Evolutionary conservation across 257 asterid species (phyloP).

Genomic region (Solanum stenotomum): DNA sequence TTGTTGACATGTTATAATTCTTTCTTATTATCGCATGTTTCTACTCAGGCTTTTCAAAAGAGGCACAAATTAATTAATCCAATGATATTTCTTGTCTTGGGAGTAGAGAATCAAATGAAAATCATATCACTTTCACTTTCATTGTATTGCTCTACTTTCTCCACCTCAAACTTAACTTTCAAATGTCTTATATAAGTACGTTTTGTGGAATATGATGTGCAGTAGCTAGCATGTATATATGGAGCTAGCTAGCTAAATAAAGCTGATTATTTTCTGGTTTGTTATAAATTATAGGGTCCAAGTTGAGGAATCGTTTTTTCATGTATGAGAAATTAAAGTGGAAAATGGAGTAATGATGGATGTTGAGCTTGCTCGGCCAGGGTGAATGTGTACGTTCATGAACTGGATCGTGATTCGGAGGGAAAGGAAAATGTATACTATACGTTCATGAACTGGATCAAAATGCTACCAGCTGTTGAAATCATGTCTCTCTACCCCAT

Average conservation of each 20-base stretch:
- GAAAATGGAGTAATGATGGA: background rate
- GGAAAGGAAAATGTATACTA: background rate
- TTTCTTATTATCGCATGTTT: too few species aligned
- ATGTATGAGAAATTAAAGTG: too few species aligned
- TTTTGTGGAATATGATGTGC: background rate
- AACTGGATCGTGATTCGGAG: background rate
- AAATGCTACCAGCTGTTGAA: too few species aligned
- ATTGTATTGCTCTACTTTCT: background rate
- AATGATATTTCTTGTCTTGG: background rate
- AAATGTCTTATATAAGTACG: too few species aligned
- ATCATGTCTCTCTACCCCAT: too few species aligned
- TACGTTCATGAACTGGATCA: background rate
- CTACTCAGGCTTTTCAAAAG: too few species aligned
- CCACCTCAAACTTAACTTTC: background rate
- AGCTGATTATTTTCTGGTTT: background rate
- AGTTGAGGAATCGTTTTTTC: too few species aligned
- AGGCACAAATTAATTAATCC: background rate
- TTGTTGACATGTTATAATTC: too few species aligned
- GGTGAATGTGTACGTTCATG: too few species aligned
- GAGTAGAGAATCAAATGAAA: background rate
- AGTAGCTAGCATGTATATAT: background rate
- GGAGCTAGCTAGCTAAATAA: too few species aligned
- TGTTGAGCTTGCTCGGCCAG: background rate
- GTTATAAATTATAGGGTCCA: too few species aligned
- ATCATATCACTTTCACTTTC: background rate